phyloP scores from a whole-genome alignment of 192 early-diverging fungal genomes.

The Oehlia diaphana region DNA sequence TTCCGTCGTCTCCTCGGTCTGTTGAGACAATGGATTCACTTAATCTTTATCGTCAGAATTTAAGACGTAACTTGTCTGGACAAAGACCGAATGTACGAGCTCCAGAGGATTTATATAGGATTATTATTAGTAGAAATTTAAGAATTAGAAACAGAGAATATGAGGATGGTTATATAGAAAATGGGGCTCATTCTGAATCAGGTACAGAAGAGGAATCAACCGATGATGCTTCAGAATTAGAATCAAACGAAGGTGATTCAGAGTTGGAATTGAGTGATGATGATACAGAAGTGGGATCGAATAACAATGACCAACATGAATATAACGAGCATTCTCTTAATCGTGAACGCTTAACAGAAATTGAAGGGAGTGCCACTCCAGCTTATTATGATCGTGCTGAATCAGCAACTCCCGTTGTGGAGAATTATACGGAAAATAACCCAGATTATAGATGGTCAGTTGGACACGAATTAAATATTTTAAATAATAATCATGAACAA shows the following conservation, averaged over 20 bases:
- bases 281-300: neutral
- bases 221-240: neutral
- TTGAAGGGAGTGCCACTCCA: neutral
- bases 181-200: neutral
- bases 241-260: no score
- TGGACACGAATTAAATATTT: neutral
- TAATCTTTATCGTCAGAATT: no score
- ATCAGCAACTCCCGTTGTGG: neutral
- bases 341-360: neutral
- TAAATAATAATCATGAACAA: neutral
- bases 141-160: neutral
- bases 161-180: neutral
- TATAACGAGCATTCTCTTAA: neutral
- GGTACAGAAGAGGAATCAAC: neutral
- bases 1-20: no score
- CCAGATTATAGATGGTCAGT: neutral
- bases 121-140: neutral
- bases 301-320: neutral
- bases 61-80: neutral
- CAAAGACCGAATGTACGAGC: neutral
- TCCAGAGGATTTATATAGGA: neutral
- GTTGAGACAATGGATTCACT: no score
- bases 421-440: neutral
- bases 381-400: neutral
- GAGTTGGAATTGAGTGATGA: neutral